Conservation (phyloP, 1,139 yeast genomes). For the Komagataea norvegica region DNA sequence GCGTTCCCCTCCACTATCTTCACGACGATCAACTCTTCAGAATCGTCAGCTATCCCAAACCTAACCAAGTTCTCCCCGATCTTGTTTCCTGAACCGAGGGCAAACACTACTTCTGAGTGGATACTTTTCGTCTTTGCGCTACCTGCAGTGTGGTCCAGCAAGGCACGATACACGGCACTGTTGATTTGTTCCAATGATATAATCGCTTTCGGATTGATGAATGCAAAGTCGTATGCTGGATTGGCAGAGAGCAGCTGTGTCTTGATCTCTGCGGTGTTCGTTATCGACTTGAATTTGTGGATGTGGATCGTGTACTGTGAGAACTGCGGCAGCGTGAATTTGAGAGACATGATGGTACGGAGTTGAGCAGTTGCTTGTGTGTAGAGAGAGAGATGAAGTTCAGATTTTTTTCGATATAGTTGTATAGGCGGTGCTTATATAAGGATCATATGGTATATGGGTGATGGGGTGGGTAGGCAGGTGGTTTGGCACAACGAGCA, state of each 20-base stretch:
- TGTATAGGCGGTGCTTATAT: too few relatives aligned
- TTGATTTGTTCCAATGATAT: constrained; percentile 44
- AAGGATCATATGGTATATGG: too few relatives aligned
- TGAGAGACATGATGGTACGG: constrained; percentile 7
- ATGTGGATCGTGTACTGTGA: constrained; percentile 33
- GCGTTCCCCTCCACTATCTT: constrained; percentile 15
- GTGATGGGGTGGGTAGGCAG: too few relatives aligned
- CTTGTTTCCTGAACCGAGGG: constrained; percentile 48
- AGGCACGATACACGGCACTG: constrained; percentile 45
- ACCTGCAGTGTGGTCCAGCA: constrained; percentile 39
- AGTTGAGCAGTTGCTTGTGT: too few relatives aligned
- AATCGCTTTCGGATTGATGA: constrained; percentile 43
- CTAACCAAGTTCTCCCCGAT: constrained; percentile 42
- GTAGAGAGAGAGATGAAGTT: too few relatives aligned
- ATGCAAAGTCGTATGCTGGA: constrained; percentile 39
- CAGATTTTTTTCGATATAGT: too few relatives aligned
- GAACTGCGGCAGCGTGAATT: constrained; percentile 39
- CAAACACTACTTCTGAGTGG: constrained; percentile 49
- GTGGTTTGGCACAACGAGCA: too few relatives aligned
- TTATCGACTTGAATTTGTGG: constrained; percentile 38
- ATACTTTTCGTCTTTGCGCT: constrained; percentile 43
- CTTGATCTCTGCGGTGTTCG: constrained; percentile 38
- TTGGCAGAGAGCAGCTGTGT: constrained; percentile 34
- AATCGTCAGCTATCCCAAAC: constrained; percentile 41
- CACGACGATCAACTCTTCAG: constrained; percentile 33